Percentiles rank a stretch among this genome's conserved stretches.
These are phyloP conservation scores for Xylaria sp. DNA, from an alignment of 2,329 filamentous ascomycete genomes.

Conservation along the genomic window DNA sequence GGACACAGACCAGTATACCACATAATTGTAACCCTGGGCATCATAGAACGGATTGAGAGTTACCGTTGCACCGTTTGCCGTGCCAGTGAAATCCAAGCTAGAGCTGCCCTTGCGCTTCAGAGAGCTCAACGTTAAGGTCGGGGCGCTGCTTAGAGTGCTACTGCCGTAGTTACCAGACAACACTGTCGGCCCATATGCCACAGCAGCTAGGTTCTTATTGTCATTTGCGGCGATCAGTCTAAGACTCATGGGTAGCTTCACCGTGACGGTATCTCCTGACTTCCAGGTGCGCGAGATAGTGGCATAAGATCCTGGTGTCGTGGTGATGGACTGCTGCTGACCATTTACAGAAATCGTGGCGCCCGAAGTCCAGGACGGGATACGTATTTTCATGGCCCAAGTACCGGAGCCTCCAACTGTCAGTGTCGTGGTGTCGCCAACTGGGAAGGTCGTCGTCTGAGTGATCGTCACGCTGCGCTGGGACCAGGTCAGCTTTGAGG, in stretches of 20 bases:
- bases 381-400: conserved; percentile 54
- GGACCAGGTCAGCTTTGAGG: conserved; percentile 57
- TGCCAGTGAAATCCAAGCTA: conserved; percentile 49
- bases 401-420: conserved; percentile 49
- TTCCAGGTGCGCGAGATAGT: conserved; percentile 54
- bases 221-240: conserved; percentile 59
- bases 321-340: conserved; percentile 41
- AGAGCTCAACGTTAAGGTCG: conserved; percentile 47
- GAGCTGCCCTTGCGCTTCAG: conserved; percentile 41
- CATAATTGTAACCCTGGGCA: conserved; percentile 55
- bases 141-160: conserved; percentile 40
- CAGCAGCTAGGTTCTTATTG: conserved; percentile 53
- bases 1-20: conserved; percentile 53
- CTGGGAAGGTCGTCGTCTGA: conserved; percentile 57
- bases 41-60: conserved; percentile 54
- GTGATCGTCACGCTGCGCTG: conserved; percentile 53
- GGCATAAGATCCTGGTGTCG: conserved; percentile 54
- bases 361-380: conserved; percentile 57
- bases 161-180: conserved; percentile 58
- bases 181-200: conserved; percentile 59
- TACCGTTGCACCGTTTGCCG: conserved; percentile 46
- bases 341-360: conserved; percentile 57
- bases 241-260: conserved; percentile 59
- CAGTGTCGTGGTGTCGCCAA: conserved; percentile 53
- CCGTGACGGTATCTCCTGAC: conserved; percentile 54